A percentile compares a stretch with the other conserved stretches of the same genome.
Conservation (phyloP, 805 yeast species). For the Barnettozyma siamensis region DNA sequence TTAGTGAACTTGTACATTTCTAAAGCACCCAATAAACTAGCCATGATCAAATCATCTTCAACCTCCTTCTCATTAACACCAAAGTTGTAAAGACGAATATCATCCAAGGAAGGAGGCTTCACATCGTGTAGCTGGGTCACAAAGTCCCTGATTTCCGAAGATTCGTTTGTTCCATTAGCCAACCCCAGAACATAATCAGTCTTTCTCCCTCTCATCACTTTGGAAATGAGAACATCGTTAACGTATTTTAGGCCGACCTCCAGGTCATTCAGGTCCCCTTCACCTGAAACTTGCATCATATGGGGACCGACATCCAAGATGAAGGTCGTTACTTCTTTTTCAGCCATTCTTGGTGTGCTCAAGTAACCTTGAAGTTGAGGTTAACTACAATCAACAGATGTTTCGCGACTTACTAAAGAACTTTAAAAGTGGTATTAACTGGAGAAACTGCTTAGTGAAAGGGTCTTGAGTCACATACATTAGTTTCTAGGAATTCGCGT, state of each 20-base stretch:
- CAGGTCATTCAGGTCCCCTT: slow-evolving; percentile 29
- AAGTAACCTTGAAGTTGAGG: no score
- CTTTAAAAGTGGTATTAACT: no score
- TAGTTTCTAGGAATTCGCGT: no score
- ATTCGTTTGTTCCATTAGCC: slow-evolving; percentile 16
- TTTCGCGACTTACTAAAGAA: no score
- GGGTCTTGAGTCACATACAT: no score
- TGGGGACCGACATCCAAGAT: slow-evolving; percentile 44
- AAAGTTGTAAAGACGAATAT: slow-evolving; percentile 2
- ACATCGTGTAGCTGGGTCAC: slow-evolving; percentile 4
- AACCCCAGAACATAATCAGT: slow-evolving; percentile 36
- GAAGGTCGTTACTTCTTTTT: slow-evolving; percentile 23
- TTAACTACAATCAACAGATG: no score
- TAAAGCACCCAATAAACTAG: slow-evolving; percentile 5
- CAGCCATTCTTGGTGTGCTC: slow-evolving; percentile 6
- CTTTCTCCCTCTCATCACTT: slow-evolving; percentile 27
- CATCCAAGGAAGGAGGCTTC: slow-evolving; percentile 4
- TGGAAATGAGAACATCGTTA: slow-evolving; percentile 30
- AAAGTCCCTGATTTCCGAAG: slow-evolving; percentile 5
- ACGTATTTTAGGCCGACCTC: slow-evolving; percentile 37
- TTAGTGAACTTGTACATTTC: slow-evolving; percentile 12
- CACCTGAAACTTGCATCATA: slow-evolving; percentile 28
- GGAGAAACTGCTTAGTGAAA: no score
- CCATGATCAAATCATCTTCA: slow-evolving; percentile 7
- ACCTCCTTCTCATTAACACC: slow-evolving; percentile 2